phyloP scores from a whole-genome alignment of 2,329 filamentous ascomycete species.

The Ascochyta clinopodiicola region DNA sequence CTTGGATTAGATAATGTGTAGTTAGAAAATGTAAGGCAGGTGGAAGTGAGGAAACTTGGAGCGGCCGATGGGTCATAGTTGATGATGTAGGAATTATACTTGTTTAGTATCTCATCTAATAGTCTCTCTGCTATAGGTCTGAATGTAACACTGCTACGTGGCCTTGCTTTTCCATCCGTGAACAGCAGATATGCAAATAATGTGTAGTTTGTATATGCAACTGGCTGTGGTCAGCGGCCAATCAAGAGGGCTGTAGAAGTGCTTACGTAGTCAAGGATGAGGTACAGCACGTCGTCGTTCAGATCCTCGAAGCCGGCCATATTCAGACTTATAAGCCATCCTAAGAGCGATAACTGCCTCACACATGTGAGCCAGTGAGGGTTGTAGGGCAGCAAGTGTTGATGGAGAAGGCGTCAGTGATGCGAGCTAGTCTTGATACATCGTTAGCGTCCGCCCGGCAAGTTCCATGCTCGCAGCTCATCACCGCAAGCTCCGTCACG shows the following conservation, averaged over 20 bases:
- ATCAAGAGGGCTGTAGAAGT: neutral
- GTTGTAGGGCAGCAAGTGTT: conserved; percentile 2
- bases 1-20: too few relatives aligned
- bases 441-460: conserved; percentile 17
- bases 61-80: too few relatives aligned
- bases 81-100: too few relatives aligned
- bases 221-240: conserved; percentile 10
- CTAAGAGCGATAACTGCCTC: neutral
- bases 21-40: too few relatives aligned
- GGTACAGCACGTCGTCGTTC: conserved; percentile 26
- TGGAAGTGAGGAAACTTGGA: too few relatives aligned
- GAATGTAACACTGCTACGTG: too few relatives aligned
- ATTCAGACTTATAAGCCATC: neutral
- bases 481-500: conserved; percentile 36
- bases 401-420: conserved; percentile 19
- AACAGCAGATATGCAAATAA: too few relatives aligned
- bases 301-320: conserved; percentile 23
- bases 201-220: neutral
- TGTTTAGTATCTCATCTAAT: too few relatives aligned
- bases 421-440: conserved; percentile 20
- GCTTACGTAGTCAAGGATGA: conserved; percentile 24
- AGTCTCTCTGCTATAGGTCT: too few relatives aligned
- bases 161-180: too few relatives aligned
- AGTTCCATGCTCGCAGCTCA: conserved; percentile 35
- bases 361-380: neutral